Evolutionary conservation across 768 basidiomycete species (phyloP).

Genomic region (Suillus luteus): DNA sequence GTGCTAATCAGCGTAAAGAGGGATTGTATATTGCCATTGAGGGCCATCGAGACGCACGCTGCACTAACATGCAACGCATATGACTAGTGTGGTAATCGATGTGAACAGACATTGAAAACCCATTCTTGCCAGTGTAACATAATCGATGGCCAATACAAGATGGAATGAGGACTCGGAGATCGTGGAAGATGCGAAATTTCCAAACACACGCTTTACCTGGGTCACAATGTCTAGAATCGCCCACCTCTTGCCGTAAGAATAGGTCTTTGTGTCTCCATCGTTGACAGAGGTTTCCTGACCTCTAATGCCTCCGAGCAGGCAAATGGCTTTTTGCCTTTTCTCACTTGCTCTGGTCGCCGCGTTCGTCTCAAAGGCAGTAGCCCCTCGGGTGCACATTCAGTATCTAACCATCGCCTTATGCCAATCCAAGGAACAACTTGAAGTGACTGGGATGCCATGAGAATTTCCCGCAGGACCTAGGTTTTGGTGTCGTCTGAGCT

Average conservation of each 20-base stretch:
- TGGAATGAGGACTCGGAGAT: too few relatives aligned
- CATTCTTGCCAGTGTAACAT: too few relatives aligned
- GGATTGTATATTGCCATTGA: background rate
- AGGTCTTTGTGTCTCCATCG: too few relatives aligned
- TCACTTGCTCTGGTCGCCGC: background rate
- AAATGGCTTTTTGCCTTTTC: background rate
- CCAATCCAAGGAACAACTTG: background rate
- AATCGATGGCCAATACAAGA: too few relatives aligned
- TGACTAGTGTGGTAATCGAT: too few relatives aligned
- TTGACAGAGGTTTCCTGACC: too few relatives aligned
- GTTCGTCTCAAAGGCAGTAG: background rate
- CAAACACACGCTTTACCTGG: too few relatives aligned
- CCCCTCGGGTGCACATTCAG: background rate
- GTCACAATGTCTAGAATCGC: too few relatives aligned
- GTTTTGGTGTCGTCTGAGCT: background rate
- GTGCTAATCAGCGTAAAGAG: too few relatives aligned
- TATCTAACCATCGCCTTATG: background rate
- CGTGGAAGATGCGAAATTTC: too few relatives aligned
- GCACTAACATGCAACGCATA: background rate
- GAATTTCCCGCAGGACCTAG: background rate
- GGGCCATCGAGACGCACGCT: background rate
- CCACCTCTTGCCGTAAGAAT: too few relatives aligned
- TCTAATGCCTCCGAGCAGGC: background rate
- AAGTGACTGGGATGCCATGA: background rate
- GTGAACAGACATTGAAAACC: too few relatives aligned